Evolutionary conservation across 768 basidiomycete species (phyloP).

Genomic region (Boletus fagicola): DNA sequence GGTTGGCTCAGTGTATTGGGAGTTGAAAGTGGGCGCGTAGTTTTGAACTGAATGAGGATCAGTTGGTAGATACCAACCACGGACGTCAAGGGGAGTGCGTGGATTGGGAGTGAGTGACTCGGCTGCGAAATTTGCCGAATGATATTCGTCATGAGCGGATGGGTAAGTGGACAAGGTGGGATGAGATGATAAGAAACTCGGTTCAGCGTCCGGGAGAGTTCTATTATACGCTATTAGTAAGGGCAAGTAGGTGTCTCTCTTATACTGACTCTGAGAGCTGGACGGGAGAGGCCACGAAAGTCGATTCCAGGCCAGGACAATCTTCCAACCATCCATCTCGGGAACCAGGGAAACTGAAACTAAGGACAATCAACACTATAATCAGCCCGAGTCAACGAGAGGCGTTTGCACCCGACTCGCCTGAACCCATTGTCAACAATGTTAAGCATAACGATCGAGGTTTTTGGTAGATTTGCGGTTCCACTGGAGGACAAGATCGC

Average conservation of each 20-base stretch:
- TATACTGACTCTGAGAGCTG: background rate
- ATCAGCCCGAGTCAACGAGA: background rate
- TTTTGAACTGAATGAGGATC: background rate
- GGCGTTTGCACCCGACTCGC: background rate
- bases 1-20: background rate
- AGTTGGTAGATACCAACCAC: background rate
- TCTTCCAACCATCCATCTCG: background rate
- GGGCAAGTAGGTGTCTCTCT: background rate
- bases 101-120: background rate
- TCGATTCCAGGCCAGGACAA: too few species aligned
- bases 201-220: background rate
- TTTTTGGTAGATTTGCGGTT: background rate
- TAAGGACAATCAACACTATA: background rate
- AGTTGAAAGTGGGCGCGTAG: background rate
- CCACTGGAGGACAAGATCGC: too few species aligned
- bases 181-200: background rate
- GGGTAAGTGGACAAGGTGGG: background rate
- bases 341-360: background rate
- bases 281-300: background rate
- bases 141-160: background rate
- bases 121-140: too few species aligned
- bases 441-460: background rate
- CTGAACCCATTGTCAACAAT: too few species aligned
- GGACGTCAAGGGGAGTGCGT: background rate
- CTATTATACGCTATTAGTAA: background rate